Evolutionary conservation across 306 rosid species (phyloP).

Genomic region (Medicago lupulina): DNA sequence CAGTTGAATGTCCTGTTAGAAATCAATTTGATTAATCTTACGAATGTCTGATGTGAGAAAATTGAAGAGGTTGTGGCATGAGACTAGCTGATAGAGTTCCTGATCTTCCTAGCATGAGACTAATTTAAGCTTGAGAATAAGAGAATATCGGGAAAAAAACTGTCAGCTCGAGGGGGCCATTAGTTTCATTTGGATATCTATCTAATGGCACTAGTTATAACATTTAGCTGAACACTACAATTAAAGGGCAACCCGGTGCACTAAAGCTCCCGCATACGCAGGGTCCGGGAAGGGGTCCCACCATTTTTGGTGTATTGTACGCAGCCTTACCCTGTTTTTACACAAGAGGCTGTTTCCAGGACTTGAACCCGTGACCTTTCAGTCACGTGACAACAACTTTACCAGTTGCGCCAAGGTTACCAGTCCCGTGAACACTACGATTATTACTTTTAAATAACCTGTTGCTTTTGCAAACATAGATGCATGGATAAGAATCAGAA

Average conservation of each 20-base stretch:
- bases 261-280: too few species aligned
- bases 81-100: constrained; percentile 9
- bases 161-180: neutral
- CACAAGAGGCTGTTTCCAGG: too few species aligned
- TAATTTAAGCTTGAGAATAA: constrained; percentile 2
- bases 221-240: too few species aligned
- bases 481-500: constrained; percentile 17
- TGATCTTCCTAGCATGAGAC: neutral
- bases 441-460: neutral
- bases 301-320: too few species aligned
- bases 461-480: neutral
- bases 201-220: too few species aligned
- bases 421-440: too few species aligned
- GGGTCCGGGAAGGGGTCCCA: too few species aligned
- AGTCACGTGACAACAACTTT: too few species aligned
- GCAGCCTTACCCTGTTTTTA: too few species aligned
- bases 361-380: too few species aligned
- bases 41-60: constrained; percentile 5
- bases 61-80: constrained; percentile 14
- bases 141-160: constrained; percentile 3
- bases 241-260: too few species aligned
- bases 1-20: constrained; percentile 22
- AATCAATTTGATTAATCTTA: constrained; percentile 18
- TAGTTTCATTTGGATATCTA: neutral
- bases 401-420: too few species aligned